Evolutionary conservation across 805 yeast genomes (phyloP).

Genomic region (Saturnispora ahearnii): DNA sequence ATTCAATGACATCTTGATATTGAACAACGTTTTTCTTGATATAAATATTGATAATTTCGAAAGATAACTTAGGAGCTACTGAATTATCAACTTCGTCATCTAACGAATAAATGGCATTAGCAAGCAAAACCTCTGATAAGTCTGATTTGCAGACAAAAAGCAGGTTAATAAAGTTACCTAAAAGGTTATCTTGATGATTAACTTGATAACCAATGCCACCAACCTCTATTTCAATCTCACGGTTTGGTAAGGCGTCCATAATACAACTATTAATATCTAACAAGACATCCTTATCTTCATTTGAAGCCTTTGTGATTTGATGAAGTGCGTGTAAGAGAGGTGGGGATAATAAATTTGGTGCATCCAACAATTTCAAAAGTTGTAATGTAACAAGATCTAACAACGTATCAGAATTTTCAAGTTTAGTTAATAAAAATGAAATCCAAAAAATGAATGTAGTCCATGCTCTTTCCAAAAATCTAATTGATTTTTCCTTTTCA

Average conservation of each 20-base stretch:
- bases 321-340: conserved; percentile 9
- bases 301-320: conserved; percentile 11
- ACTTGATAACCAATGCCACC: conserved; percentile 6
- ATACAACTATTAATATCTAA: conserved; percentile 19
- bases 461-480: conserved; percentile 24
- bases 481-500: conserved; percentile 17
- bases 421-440: not conserved
- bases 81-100: conserved; percentile 17
- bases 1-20: conserved; percentile 23
- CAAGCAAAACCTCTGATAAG: conserved; percentile 16
- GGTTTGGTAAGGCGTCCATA: conserved; percentile 19
- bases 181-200: conserved; percentile 12
- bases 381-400: conserved; percentile 10
- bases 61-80: conserved; percentile 18
- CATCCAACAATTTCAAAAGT: conserved; percentile 16
- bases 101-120: conserved; percentile 23
- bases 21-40: conserved; percentile 18
- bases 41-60: conserved; percentile 22
- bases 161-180: conserved; percentile 20
- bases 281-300: conserved; percentile 16
- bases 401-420: conserved; percentile 5
- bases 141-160: conserved; percentile 16
- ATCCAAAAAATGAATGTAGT: conserved; percentile 17
- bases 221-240: conserved; percentile 14
- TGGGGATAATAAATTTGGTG: conserved; percentile 12